Conservation (phyloP, 2,329 filamentous ascomycete genomes). For the Alternaria angustiovoidea region DNA sequence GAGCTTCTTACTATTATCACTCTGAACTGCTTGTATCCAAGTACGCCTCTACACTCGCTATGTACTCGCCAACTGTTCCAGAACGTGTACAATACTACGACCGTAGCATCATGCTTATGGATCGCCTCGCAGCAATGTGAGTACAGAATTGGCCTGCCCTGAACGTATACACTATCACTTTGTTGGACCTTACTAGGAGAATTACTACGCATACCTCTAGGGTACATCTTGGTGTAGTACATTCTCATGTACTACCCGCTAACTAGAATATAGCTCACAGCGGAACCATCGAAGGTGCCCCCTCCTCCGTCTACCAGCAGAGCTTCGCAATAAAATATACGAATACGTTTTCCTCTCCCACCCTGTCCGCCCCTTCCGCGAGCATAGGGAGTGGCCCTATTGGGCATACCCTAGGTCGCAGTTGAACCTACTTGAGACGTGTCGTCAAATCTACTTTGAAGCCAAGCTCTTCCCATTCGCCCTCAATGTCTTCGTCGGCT, state of each 20-base stretch:
- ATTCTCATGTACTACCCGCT: not conserved
- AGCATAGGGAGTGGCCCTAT: not conserved
- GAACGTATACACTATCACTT: not conserved
- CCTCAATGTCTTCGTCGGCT: conserved; percentile 9
- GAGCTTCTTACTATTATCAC: not conserved
- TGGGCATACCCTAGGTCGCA: conserved; percentile 3
- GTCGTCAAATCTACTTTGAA: conserved; percentile 12
- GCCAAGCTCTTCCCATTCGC: conserved; percentile 8
- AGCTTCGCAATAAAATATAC: conserved; percentile 18
- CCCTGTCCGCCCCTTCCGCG: not conserved
- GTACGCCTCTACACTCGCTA: not conserved
- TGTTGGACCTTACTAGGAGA: not conserved
- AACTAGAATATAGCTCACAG: not conserved
- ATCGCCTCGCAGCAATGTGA: conserved; percentile 3
- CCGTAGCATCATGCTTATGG: conserved; percentile 1
- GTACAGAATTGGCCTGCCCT: not conserved
- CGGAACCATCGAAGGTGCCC: conserved; percentile 12
- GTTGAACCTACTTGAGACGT: not conserved
- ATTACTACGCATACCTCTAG: not conserved
- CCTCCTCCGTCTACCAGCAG: conserved; percentile 16
- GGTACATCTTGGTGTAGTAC: not conserved
- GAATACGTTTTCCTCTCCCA: conserved; percentile 2
- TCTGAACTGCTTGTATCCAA: not conserved
- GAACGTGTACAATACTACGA: conserved; percentile 2
- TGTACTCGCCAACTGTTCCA: not conserved